A percentile compares a stretch with the other conserved stretches of the same genome.
Evolutionary conservation across 2,329 filamentous ascomycete species (phyloP).

Genomic region (Arthrobotrys sinensis): DNA sequence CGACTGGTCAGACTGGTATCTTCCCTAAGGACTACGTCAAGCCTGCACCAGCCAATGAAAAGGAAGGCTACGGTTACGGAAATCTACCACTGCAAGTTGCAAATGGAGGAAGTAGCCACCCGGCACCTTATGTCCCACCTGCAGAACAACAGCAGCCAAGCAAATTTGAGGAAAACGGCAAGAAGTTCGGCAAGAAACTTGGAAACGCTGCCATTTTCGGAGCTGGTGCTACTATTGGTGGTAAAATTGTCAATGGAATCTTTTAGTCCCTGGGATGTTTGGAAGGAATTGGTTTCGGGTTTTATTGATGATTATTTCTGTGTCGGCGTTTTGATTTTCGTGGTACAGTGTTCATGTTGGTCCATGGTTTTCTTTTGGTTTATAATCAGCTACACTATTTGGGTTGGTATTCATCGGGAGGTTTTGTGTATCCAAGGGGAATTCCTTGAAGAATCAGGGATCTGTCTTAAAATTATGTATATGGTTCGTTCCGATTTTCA

Average conservation of each 20-base stretch:
- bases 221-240: constrained; percentile 90
- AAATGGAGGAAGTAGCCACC: constrained; percentile 71
- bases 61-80: constrained; percentile 65
- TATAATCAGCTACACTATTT: constrained; percentile 1
- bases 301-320: background rate
- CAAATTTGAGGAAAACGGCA: constrained; percentile 82
- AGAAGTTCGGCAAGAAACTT: constrained; percentile 97
- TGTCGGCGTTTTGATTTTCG: background rate
- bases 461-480: constrained; percentile 6
- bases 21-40: constrained; percentile 93
- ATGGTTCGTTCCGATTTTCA: background rate
- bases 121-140: constrained; percentile 67
- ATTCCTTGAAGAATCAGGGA: background rate
- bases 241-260: constrained; percentile 90
- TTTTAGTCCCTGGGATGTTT: constrained; percentile 73
- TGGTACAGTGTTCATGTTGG: background rate
- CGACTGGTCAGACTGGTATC: constrained; percentile 88
- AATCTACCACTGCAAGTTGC: constrained; percentile 62
- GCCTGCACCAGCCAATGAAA: constrained; percentile 73
- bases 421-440: constrained; percentile 11
- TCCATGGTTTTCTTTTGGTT: background rate
- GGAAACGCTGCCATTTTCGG: constrained; percentile 89
- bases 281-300: background rate
- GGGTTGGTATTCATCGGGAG: background rate
- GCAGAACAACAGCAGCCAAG: constrained; percentile 70